Evolutionary conservation across 768 basidiomycete species (phyloP), one percentile per base, ranked within the genome.

Genomic region (Mycena sanguinolenta): DNA sequence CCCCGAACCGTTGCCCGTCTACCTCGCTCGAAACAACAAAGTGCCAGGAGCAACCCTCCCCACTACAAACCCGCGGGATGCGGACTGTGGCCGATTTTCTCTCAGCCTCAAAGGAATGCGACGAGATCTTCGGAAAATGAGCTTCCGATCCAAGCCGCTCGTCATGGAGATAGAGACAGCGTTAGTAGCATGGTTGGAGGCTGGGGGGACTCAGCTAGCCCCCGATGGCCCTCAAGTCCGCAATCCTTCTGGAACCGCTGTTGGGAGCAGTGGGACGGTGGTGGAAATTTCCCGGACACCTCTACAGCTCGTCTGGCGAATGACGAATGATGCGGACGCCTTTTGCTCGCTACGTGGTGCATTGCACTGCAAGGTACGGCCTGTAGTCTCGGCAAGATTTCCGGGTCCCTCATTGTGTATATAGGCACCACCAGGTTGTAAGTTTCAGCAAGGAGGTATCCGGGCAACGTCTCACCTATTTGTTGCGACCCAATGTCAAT

Each of bases 261-360:
- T 95, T 30, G 89, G 88, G 12, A 82, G 82, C 30, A 86, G 85
- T 49, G 85, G 85, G 8, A 82, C 84, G 13, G 86, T 95, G 28
- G 79, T 82, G n/a, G 93, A 95, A 75, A 83, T 95, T 16, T 85
- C 85, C 5, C 82, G 92, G 27, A 90, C 90, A 9, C 89, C 92
- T 0, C 79, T 88, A 14, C 87, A 90, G 77, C 84, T 95, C 23
- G 84, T 95, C 5, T 95, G 94, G 94, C 85, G 82, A n/a, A 89
- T 92, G 68, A 75, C 83, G 7, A 87, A 91, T 65, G 92, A 94
- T 75, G 84, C 89, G 0, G 92, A 94, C 75, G 84, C 89, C 0
- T 95, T n/a, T 94, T 81, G 89, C 91, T 32, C 86, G 94, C 36
- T 95, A 93, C 74, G 88, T 95, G 54, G 89, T 95, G 8, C 94